Percentiles rank a stretch among this genome's conserved stretches.
Conservation (phyloP, 805 yeast genomes). For the Candida wancherniae region DNA sequence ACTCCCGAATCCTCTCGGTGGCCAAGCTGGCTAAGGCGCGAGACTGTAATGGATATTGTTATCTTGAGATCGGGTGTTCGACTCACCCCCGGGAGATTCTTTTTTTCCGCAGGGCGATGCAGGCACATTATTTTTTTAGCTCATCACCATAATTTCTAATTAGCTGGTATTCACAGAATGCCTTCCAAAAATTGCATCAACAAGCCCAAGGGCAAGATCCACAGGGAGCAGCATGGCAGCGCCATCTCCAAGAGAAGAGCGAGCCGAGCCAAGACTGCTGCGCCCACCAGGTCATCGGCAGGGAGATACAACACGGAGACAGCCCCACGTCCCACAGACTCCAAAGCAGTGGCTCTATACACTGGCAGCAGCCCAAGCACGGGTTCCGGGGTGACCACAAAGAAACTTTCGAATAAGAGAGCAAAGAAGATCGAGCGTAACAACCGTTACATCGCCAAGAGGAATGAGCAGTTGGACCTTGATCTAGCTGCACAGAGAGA, state of each 20-base stretch:
- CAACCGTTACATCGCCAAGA: conserved; percentile 59
- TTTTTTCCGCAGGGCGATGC: too few species aligned
- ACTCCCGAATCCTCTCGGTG: conserved; percentile 33
- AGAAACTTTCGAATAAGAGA: conserved; percentile 70
- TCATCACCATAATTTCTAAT: too few species aligned
- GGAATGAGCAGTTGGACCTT: conserved; percentile 44
- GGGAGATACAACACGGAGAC: conserved; percentile 32
- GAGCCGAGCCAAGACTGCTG: conserved; percentile 36
- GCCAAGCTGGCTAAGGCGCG: conserved; percentile 52
- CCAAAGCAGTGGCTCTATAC: conserved; percentile 42
- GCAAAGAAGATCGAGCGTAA: conserved; percentile 78
- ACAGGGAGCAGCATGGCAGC: conserved; percentile 46
- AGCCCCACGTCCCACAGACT: conserved; percentile 30
- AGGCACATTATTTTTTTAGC: neutral
- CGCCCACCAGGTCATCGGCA: conserved; percentile 44
- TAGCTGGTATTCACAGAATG: too few species aligned
- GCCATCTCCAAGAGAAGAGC: conserved; percentile 53
- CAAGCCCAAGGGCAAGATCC: conserved; percentile 63
- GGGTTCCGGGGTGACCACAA: conserved; percentile 46
- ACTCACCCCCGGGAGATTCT: conserved; percentile 47
- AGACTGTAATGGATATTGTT: conserved; percentile 42
- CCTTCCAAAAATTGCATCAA: conserved; percentile 80
- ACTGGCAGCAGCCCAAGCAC: conserved; percentile 26
- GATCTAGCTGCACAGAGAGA: conserved; percentile 47
- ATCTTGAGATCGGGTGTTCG: conserved; percentile 51